Base-by-base conservation (phyloP, 192 early-diverging fungal genomes). In the Rhizophagus clarus region DNA sequence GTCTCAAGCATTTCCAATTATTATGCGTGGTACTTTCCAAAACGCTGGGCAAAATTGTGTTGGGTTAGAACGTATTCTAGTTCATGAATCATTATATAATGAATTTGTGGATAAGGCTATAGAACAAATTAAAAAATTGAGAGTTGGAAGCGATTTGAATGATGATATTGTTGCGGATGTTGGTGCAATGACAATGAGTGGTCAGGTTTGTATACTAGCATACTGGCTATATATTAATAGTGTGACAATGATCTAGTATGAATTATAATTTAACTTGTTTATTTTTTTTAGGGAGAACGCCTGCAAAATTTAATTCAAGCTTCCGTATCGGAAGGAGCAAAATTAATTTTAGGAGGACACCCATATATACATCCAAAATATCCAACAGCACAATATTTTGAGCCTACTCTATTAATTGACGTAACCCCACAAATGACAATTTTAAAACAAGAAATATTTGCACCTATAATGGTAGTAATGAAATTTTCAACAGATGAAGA, bases 21-120 rank as follows among this genome's bases (percentile, higher is more conserved):
- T 90, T 72, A 92, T 97, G 93, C 92, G 96, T 80, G 91, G 93
- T 34, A 93, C 93, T 4, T 91, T 97, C 84, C 95, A 95, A 79
- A 96, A 97, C 82, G 89, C 91, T 71, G 95, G 95, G 15, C 95
- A 97, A 80, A 97, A 96, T 85, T 97, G 95, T 85, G 90, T 93
- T 81, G 95, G 95, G n/a, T 85, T 96, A 34, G 95, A 97, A 86
- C 88, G 95, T 64, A 91, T 97, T 24, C 84, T 97, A 68, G 86
- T 94, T n/a, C 93, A 94, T 56, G 86, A 88, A 42, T 80, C 76
- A 31, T 82, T 92, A 15, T 94, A 95, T 75, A 93, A 94, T 71
- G 76, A 80, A 34, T 85, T 95, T 77, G 90, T 97, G 2, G 88
- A 80, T 24, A 92, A 91, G 79, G 88, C 93, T 83, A 66, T 83